A percentile compares a stretch with the other conserved stretches of the same genome.
Conservation (phyloP, 257 asterid genomes). For the Solanum dulcamara region DNA sequence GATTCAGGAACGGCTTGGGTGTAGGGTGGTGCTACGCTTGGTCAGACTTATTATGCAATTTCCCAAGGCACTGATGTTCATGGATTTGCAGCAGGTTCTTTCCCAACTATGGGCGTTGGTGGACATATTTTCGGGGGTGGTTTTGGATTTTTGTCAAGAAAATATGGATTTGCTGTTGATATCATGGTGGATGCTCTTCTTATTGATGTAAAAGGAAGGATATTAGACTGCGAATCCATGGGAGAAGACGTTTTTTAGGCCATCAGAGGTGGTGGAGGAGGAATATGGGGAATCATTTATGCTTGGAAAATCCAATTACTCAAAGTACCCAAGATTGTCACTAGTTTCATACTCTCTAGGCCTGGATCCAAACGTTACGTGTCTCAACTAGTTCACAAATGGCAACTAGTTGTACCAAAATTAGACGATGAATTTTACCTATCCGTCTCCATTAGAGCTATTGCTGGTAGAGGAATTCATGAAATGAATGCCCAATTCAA, state of each 20-base stretch:
- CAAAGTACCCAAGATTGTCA: conserved; percentile 24
- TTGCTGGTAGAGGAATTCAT: conserved; percentile 14
- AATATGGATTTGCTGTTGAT: conserved; percentile 71
- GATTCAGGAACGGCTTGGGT: conserved; percentile 35
- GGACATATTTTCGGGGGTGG: conserved; percentile 77
- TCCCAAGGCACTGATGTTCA: conserved; percentile 18
- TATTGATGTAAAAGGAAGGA: conserved; percentile 37
- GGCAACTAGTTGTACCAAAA: conserved; percentile 53
- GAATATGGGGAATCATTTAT: conserved; percentile 46
- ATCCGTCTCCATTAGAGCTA: conserved; percentile 43
- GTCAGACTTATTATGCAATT: conserved; percentile 51
- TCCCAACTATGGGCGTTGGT: conserved; percentile 71
- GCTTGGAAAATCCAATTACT: conserved; percentile 58
- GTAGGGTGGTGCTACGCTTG: conserved; percentile 69
- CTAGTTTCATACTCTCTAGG: conserved; percentile 36
- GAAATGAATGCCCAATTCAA: conserved; percentile 54
- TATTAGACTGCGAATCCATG: conserved; percentile 49
- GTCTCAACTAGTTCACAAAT: conserved; percentile 25
- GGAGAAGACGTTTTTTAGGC: conserved; percentile 90
- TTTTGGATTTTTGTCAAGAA: conserved; percentile 52
- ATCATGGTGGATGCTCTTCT: conserved; percentile 61
- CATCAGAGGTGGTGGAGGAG: conserved; percentile 83
- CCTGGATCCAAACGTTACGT: conserved; percentile 20
- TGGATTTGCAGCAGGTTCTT: conserved; percentile 64
- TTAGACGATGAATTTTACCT: conserved; percentile 33